Conservation (phyloP, 2,329 filamentous ascomycete genomes). For the Fusarium algeriense region DNA sequence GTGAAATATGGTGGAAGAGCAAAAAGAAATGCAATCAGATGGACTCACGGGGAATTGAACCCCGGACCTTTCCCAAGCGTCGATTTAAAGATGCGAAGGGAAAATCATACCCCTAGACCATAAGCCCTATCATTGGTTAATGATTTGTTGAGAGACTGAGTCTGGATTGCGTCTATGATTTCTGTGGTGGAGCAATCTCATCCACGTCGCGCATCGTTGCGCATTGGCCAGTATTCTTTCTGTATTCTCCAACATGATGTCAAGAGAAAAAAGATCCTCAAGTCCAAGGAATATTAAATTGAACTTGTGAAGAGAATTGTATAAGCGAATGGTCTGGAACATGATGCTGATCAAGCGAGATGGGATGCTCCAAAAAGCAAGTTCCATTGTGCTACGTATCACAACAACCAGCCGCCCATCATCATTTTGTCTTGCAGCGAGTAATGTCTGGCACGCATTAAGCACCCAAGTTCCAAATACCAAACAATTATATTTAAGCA, state of each 20-base stretch:
- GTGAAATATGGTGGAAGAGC: fast-evolving
- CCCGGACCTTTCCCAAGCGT: constrained; percentile 31
- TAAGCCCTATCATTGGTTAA: constrained; percentile 23
- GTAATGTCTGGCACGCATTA: not conserved
- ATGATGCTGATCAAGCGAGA: not conserved
- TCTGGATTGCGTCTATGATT: not conserved
- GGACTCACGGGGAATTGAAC: constrained; percentile 37
- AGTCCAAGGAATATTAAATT: not conserved
- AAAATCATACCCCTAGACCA: constrained; percentile 38
- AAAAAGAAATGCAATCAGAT: not conserved
- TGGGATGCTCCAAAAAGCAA: not conserved
- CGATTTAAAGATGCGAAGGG: constrained; percentile 24
- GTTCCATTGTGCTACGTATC: not conserved
- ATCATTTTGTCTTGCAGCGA: not conserved
- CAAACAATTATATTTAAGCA: not conserved
- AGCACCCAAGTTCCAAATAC: not conserved
- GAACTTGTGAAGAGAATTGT: not conserved
- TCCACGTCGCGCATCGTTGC: not conserved
- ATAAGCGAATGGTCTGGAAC: not conserved
- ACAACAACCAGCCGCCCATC: not conserved
- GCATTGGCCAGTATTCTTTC: too few relatives aligned
- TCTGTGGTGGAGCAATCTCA: too few relatives aligned
- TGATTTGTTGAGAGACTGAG: fast-evolving
- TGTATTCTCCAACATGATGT: not conserved
- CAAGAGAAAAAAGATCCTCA: not conserved